Percentiles rank a stretch among this genome's conserved stretches.
Evolutionary conservation across 768 basidiomycete species (phyloP).

Genomic region (Glaciozyma martinii): DNA sequence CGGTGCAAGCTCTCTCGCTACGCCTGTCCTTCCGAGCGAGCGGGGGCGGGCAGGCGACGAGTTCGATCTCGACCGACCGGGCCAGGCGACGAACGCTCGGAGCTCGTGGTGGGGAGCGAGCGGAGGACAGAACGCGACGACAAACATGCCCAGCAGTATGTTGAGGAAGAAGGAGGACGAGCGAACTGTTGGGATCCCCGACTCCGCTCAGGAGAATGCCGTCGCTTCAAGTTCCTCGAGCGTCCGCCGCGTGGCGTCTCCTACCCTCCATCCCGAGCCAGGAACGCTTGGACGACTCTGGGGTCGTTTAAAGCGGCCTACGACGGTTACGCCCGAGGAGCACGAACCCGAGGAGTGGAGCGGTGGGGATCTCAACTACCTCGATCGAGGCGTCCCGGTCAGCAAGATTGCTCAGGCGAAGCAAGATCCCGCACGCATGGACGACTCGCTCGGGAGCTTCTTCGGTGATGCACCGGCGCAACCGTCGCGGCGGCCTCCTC

Average conservation of each 20-base stretch:
- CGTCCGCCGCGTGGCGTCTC: background rate
- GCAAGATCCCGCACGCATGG: slow-evolving; percentile 69
- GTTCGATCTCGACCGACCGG: slow-evolving; percentile 15
- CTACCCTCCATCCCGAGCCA: background rate
- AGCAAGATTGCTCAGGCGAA: slow-evolving; percentile 46
- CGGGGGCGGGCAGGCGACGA: slow-evolving; percentile 13
- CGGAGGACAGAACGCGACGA: background rate
- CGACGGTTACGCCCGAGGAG: background rate
- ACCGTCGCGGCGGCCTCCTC: background rate
- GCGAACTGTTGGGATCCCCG: slow-evolving; percentile 4
- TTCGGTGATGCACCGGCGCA: slow-evolving; percentile 53
- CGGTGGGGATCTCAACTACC: background rate
- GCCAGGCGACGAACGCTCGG: background rate
- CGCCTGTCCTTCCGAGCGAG: background rate
- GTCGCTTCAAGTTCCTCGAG: background rate
- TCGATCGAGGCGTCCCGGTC: background rate
- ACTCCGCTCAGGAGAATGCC: slow-evolving; percentile 1
- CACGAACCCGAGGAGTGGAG: background rate
- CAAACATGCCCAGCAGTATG: background rate
- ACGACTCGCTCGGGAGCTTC: slow-evolving; percentile 66
- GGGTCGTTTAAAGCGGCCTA: slow-evolving; percentile 6
- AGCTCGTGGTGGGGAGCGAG: slow-evolving; percentile 9
- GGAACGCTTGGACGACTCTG: slow-evolving; percentile 17
- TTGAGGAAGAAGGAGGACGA: background rate
- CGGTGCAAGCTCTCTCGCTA: background rate